These are phyloP conservation scores for Calophaca sinica DNA, from an alignment of 306 rosid species.

Conservation along the genomic window DNA sequence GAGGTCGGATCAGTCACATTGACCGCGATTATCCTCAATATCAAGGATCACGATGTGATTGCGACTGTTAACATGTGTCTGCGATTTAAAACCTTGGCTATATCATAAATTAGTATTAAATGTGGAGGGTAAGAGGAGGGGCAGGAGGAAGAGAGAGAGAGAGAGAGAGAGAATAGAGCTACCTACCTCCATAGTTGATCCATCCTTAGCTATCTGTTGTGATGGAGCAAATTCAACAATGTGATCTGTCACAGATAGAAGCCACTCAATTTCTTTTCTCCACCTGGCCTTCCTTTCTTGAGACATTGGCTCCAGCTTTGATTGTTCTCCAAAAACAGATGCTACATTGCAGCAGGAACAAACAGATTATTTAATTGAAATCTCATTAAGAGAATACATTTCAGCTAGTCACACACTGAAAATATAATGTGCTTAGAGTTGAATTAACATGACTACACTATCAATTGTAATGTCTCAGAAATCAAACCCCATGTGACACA, in stretches of 20 bases:
- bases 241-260: constrained; percentile 88
- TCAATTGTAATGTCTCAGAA: not conserved
- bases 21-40: too few relatives aligned
- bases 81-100: too few relatives aligned
- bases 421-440: constrained; percentile 9
- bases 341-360: constrained; percentile 59
- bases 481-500: not conserved
- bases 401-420: constrained; percentile 10
- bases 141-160: not conserved
- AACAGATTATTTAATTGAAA: constrained; percentile 30
- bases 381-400: constrained; percentile 9
- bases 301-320: constrained; percentile 77
- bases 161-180: constrained; percentile 21
- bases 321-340: constrained; percentile 86
- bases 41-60: too few relatives aligned
- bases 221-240: constrained; percentile 90
- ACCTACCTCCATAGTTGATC: constrained; percentile 81
- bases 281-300: constrained; percentile 73
- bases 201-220: constrained; percentile 69
- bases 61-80: too few relatives aligned
- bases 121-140: too few relatives aligned
- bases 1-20: too few relatives aligned
- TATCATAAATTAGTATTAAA: too few relatives aligned
- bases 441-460: not conserved
- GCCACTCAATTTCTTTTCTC: constrained; percentile 90